Conservation (phyloP, 148 eudicot species). For the Cornus controversa region DNA sequence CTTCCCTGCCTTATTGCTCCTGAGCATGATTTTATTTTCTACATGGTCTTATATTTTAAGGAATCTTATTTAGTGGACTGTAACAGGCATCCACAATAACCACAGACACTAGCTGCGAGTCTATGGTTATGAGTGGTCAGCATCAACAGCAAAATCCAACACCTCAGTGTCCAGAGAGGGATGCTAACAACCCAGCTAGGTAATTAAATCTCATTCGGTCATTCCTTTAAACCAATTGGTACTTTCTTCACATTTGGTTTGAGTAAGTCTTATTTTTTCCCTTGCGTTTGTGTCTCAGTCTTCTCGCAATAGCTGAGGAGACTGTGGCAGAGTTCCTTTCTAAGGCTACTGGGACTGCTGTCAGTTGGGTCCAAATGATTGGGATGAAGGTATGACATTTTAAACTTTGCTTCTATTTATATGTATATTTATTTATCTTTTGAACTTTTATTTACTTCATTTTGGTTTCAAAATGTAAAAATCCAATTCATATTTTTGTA, state of each 20-base stretch:
- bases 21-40: background rate
- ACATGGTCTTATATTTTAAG: background rate
- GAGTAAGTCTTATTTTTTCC: background rate
- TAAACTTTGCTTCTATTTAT: background rate
- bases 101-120: slow-evolving; percentile 59
- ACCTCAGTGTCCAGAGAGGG: slow-evolving; percentile 45
- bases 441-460: background rate
- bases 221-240: background rate
- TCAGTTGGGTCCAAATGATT: slow-evolving; percentile 67
- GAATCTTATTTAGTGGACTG: background rate
- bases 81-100: slow-evolving; percentile 44
- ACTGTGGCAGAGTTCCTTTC: slow-evolving; percentile 63
- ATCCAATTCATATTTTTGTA: slow-evolving; percentile 7
- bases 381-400: slow-evolving; percentile 54
- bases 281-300: slow-evolving; percentile 23
- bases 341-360: slow-evolving; percentile 73
- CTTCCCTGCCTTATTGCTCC: background rate
- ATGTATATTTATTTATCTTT: background rate
- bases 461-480: background rate
- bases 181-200: slow-evolving; percentile 67
- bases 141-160: slow-evolving; percentile 56
- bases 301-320: slow-evolving; percentile 64
- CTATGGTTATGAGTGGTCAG: slow-evolving; percentile 57
- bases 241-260: background rate
- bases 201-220: slow-evolving; percentile 18